Evolutionary conservation across 257 asterid species (phyloP).

Genomic region (Ajuga chamaepitys): DNA sequence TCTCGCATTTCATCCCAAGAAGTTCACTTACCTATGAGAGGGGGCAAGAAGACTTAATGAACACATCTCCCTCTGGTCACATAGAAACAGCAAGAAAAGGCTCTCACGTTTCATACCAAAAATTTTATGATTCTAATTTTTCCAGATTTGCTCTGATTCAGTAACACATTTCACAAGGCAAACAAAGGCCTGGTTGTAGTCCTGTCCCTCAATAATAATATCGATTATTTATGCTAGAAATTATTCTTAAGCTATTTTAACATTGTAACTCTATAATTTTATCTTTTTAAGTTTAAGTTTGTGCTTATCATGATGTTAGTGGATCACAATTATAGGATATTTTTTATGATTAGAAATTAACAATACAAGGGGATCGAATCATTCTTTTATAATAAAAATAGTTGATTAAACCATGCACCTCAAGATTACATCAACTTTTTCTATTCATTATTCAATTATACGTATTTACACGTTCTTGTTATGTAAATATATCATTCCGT

Average conservation of each 20-base stretch:
- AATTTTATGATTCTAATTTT: not conserved
- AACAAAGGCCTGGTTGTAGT: no score
- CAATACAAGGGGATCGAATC: no score
- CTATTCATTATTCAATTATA: no score
- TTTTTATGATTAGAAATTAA: not conserved
- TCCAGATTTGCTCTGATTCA: not conserved
- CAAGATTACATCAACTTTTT: no score
- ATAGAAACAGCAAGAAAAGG: constrained; percentile 13
- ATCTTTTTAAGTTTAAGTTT: not conserved
- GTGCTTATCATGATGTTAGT: not conserved
- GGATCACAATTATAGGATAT: not conserved
- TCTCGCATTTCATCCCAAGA: constrained; percentile 53
- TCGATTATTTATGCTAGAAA: no score
- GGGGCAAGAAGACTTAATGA: constrained; percentile 13
- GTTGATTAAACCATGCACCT: no score
- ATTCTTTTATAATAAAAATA: no score
- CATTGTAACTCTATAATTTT: no score
- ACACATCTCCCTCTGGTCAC: not conserved
- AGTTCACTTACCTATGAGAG: constrained; percentile 50
- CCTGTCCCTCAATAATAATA: not conserved
- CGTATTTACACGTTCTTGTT: no score
- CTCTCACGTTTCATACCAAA: no score
- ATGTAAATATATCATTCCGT: no score
- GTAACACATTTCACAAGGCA: not conserved
- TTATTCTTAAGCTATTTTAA: no score